Evolutionary conservation across 495 filamentous ascomycete species (phyloP).

Genomic region (Aspergillus wentii): DNA sequence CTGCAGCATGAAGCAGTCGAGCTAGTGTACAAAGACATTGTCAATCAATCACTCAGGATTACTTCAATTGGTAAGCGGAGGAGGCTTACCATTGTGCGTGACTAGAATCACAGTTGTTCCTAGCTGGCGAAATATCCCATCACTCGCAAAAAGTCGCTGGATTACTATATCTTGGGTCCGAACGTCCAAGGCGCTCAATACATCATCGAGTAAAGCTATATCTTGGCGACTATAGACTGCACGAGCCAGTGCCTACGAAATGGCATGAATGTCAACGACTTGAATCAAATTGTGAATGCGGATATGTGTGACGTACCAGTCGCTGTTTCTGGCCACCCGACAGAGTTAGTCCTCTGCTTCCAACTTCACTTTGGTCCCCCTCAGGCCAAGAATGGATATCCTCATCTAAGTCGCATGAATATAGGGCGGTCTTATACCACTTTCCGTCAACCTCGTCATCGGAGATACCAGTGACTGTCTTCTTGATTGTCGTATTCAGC

Average conservation of each 20-base stretch:
- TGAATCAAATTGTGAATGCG: too few species aligned
- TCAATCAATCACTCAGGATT: background rate
- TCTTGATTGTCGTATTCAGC: conserved; percentile 15
- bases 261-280: too few species aligned
- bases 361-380: background rate
- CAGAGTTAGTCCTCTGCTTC: background rate
- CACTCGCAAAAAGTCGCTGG: conserved; percentile 45
- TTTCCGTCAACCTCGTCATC: background rate
- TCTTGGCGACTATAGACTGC: conserved; percentile 9
- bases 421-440: background rate
- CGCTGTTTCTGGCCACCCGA: background rate
- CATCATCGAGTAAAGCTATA: conserved; percentile 47
- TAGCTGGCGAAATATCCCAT: conserved; percentile 47
- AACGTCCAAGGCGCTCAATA: conserved; percentile 56
- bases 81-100: too few species aligned
- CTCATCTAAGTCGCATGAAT: background rate
- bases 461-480: conserved; percentile 32
- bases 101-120: conserved; percentile 49
- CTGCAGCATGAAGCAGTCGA: background rate
- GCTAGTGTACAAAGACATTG: background rate
- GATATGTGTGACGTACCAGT: too few species aligned
- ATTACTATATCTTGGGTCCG: conserved; percentile 58
- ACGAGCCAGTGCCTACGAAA: background rate
- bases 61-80: background rate
- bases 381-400: background rate